phyloP scores from a whole-genome alignment of 306 rosid species.

The Sicyos baderoa region DNA sequence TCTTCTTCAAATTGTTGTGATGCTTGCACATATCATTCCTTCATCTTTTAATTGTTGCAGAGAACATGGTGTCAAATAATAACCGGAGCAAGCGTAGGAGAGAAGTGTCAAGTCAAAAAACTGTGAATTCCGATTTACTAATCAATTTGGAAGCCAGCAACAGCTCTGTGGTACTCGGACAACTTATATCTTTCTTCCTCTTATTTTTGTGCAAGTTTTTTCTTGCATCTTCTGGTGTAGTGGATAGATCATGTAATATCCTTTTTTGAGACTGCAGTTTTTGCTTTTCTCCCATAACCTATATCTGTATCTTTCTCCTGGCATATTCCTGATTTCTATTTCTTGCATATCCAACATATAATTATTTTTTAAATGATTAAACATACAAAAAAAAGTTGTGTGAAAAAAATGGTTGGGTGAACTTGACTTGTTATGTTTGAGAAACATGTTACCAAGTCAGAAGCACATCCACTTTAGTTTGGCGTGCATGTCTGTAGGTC shows the following conservation, averaged over 20 bases:
- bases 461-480: too few relatives aligned
- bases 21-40: neutral
- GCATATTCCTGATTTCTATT: neutral
- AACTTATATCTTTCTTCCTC: slow-evolving; percentile 13
- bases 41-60: slow-evolving; percentile 35
- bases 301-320: neutral
- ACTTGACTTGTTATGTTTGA: too few relatives aligned
- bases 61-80: slow-evolving; percentile 29
- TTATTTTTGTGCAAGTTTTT: slow-evolving; percentile 11
- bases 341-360: neutral
- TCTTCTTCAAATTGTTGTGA: neutral
- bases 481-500: too few relatives aligned
- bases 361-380: neutral
- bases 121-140: slow-evolving; percentile 43
- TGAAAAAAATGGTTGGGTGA: slow-evolving; percentile 2
- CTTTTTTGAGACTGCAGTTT: neutral
- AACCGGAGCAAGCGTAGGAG: slow-evolving; percentile 50
- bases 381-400: neutral
- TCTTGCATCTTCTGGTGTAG: neutral
- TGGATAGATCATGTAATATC: neutral
- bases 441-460: too few relatives aligned
- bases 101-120: slow-evolving; percentile 29
- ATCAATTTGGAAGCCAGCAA: slow-evolving; percentile 65
- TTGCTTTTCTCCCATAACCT: neutral
- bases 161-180: slow-evolving; percentile 49